These are phyloP conservation scores for Actinomortierella wolfii DNA, from an alignment of 371 early-diverging fungal genomes.

Conservation along the genomic window DNA sequence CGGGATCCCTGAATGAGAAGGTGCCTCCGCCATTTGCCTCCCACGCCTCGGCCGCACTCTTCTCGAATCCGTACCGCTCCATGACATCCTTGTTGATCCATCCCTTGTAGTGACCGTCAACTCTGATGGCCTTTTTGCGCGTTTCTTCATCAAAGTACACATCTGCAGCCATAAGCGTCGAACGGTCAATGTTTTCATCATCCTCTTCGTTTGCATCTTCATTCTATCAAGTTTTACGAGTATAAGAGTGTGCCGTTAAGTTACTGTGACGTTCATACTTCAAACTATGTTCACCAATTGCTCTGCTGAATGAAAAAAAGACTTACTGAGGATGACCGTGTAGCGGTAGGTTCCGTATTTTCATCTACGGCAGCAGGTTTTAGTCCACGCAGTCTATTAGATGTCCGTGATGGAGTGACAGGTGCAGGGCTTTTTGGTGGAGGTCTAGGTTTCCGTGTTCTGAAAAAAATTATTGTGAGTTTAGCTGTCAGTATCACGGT, in stretches of 20 bases:
- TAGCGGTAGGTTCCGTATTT: conserved; percentile 1
- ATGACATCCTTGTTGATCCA: conserved; percentile 67
- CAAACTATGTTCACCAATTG: too few species aligned
- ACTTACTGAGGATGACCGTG: too few species aligned
- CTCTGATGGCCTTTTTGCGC: conserved; percentile 56
- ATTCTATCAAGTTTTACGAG: neutral
- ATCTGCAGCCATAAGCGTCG: conserved; percentile 57
- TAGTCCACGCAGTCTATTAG: conserved; percentile 55
- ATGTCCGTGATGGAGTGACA: conserved; percentile 43
- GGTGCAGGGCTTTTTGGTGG: conserved; percentile 15
- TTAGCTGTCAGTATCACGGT: too few species aligned
- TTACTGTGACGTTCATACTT: too few species aligned
- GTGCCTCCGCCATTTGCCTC: conserved; percentile 78
- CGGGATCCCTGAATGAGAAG: conserved; percentile 67
- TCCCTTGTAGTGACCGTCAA: conserved; percentile 65
- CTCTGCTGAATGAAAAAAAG: too few species aligned
- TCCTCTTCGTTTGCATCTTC: conserved; percentile 25
- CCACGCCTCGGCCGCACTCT: conserved; percentile 69
- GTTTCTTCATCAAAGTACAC: conserved; percentile 57
- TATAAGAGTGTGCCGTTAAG: too few species aligned
- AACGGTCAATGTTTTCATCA: conserved; percentile 48
- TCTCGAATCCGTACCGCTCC: conserved; percentile 60
- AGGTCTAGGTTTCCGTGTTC: conserved; percentile 7
- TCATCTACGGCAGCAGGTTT: conserved; percentile 35
- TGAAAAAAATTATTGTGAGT: conserved; percentile 16